These are phyloP conservation scores for Pyrenophora seminiperda DNA, from an alignment of 2,329 filamentous ascomycete genomes.

Conservation along the genomic window DNA sequence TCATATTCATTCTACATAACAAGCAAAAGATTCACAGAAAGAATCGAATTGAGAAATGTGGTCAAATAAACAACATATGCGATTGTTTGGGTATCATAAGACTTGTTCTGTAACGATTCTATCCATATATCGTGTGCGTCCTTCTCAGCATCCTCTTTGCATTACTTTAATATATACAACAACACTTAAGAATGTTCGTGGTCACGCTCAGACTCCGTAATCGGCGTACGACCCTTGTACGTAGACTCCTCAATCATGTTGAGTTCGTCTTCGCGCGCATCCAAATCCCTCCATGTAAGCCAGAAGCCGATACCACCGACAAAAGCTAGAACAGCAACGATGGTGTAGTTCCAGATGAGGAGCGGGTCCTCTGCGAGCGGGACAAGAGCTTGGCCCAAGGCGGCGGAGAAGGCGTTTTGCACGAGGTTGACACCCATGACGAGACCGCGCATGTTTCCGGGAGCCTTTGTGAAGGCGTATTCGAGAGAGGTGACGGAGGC, in stretches of 20 bases:
- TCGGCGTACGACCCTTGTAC: constrained; percentile 19
- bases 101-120: too few species aligned
- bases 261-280: constrained; percentile 69
- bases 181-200: too few species aligned
- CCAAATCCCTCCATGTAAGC: constrained; percentile 68
- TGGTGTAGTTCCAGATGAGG: constrained; percentile 73
- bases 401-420: constrained; percentile 71
- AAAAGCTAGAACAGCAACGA: constrained; percentile 66
- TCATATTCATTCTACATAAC: too few species aligned
- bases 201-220: too few species aligned
- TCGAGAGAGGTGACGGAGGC: constrained; percentile 68
- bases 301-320: constrained; percentile 70
- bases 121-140: too few species aligned
- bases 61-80: too few species aligned
- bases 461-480: constrained; percentile 78
- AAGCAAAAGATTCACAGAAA: too few species aligned
- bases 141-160: too few species aligned
- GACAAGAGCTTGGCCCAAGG: constrained; percentile 71
- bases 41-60: too few species aligned
- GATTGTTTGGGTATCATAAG: too few species aligned
- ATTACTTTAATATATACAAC: too few species aligned
- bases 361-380: constrained; percentile 67
- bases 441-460: constrained; percentile 80
- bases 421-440: constrained; percentile 71
- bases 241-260: constrained; percentile 61